Conservation (phyloP, 1,139 yeast species). For the Candida sanyaensis region DNA sequence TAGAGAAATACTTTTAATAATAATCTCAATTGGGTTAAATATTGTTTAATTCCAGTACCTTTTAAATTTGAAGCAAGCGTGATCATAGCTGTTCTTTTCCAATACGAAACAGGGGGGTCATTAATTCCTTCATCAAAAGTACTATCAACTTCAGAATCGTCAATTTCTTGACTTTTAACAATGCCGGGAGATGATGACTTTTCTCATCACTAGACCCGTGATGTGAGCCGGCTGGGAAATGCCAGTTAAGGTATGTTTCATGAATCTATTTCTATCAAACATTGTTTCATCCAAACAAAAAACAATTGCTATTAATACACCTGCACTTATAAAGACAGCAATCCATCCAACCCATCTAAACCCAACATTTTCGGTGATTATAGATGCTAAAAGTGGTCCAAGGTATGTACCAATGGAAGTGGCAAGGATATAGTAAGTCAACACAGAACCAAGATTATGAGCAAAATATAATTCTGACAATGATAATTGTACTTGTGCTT, state of each 20-base stretch:
- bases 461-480: conserved; percentile 74
- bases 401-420: conserved; percentile 80
- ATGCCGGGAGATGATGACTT: background rate
- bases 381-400: conserved; percentile 81
- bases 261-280: conserved; percentile 53
- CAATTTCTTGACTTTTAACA: conserved; percentile 3
- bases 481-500: conserved; percentile 80
- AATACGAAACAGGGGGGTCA: conserved; percentile 50
- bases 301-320: conserved; percentile 52
- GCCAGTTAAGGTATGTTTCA: background rate
- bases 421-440: conserved; percentile 74
- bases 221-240: background rate
- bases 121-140: conserved; percentile 11
- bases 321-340: conserved; percentile 72
- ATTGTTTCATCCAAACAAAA: conserved; percentile 75
- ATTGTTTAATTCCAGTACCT: conserved; percentile 73
- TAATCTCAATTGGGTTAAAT: conserved; percentile 52
- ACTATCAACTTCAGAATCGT: background rate
- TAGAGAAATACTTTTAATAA: conserved; percentile 69
- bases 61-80: conserved; percentile 66
- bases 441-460: conserved; percentile 71
- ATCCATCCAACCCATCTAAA: conserved; percentile 88
- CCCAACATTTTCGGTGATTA: conserved; percentile 57
- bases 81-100: conserved; percentile 57
- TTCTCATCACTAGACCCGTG: background rate